A percentile compares a stretch with the other conserved stretches of the same genome.
phyloP scores from a whole-genome alignment of 805 yeast genomes.

The Metahyphopichia silvanorum region DNA sequence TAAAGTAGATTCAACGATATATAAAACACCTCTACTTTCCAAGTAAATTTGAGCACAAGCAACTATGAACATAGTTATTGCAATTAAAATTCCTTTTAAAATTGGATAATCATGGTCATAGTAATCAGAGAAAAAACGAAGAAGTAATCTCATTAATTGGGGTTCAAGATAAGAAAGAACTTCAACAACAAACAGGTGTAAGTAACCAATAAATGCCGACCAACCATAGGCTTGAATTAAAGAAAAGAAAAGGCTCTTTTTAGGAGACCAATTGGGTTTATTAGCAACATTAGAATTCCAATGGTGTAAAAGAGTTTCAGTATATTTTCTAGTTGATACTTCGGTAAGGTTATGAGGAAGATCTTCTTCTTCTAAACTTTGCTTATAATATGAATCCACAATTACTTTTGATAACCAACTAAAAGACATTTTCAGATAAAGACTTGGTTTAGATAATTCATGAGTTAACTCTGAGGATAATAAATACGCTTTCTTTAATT shows the following conservation, averaged over 20 bases:
- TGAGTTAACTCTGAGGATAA: constrained; percentile 12
- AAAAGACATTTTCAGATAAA: constrained; percentile 40
- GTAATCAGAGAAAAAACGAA: constrained; percentile 56
- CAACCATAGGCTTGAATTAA: constrained; percentile 25
- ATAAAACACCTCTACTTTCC: constrained; percentile 65
- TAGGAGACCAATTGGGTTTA: constrained; percentile 3
- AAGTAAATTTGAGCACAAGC: constrained; percentile 60
- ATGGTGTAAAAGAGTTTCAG: constrained; percentile 11
- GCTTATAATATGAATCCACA: constrained; percentile 32
- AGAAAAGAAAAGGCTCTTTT: constrained; percentile 11
- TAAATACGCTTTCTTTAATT: constrained; percentile 27
- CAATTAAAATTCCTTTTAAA: constrained; percentile 60
- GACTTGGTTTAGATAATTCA: constrained; percentile 20
- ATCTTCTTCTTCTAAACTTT: constrained; percentile 31
- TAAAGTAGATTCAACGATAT: constrained; percentile 58
- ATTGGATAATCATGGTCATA: constrained; percentile 38
- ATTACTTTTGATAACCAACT: constrained; percentile 49
- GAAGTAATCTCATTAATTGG: constrained; percentile 66
- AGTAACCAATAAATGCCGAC: constrained; percentile 7
- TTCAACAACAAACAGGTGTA: no score
- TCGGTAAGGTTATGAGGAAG: constrained; percentile 26
- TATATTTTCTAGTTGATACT: constrained; percentile 17
- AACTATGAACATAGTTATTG: constrained; percentile 59
- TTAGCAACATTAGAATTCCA: constrained; percentile 10
- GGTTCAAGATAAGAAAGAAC: constrained; percentile 67